Percentiles rank a stretch among this genome's conserved stretches.
These are phyloP conservation scores for Phyllosticta citriasiana DNA, from an alignment of 2,329 filamentous ascomycete species.

Conservation along the genomic window DNA sequence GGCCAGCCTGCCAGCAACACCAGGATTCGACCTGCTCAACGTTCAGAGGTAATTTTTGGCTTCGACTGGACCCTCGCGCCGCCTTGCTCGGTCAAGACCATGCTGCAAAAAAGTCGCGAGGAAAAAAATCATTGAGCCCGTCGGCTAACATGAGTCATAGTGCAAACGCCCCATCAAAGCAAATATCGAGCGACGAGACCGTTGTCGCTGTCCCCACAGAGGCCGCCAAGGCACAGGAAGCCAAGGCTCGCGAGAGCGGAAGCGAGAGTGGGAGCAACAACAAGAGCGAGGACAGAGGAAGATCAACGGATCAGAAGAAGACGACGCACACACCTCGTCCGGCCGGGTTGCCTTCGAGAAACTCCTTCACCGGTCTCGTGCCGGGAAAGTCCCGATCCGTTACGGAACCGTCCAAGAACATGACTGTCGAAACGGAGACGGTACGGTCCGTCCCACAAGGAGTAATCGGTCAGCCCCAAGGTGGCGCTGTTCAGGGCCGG, in stretches of 20 bases:
- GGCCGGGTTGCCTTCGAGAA: conserved; percentile 45
- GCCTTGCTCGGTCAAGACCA: background rate
- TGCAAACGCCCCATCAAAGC: conserved; percentile 12
- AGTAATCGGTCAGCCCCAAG: conserved; percentile 51
- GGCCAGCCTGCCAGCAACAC: conserved; percentile 63
- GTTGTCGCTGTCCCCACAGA: conserved; percentile 8
- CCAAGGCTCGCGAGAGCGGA: conserved; percentile 45
- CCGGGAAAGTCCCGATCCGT: conserved; percentile 54
- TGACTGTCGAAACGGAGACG: conserved; percentile 97
- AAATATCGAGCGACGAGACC: conserved; percentile 18
- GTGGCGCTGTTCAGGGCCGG: conserved; percentile 48
- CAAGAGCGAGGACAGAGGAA: conserved; percentile 36
- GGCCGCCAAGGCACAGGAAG: conserved; percentile 31
- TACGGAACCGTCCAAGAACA: conserved; percentile 66
- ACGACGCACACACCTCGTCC: conserved; percentile 12
- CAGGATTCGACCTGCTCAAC: conserved; percentile 36
- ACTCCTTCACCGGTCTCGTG: conserved; percentile 58
- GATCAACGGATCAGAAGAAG: conserved; percentile 32
- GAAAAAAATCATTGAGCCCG: background rate
- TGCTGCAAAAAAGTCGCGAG: background rate
- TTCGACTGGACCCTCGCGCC: background rate
- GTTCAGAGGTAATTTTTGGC: conserved; percentile 12
- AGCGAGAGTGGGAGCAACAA: conserved; percentile 55
- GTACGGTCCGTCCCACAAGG: conserved; percentile 85
- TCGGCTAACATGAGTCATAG: background rate